Conservation (phyloP, 2,329 filamentous ascomycete genomes). For the Aspergillus fumigatus region DNA sequence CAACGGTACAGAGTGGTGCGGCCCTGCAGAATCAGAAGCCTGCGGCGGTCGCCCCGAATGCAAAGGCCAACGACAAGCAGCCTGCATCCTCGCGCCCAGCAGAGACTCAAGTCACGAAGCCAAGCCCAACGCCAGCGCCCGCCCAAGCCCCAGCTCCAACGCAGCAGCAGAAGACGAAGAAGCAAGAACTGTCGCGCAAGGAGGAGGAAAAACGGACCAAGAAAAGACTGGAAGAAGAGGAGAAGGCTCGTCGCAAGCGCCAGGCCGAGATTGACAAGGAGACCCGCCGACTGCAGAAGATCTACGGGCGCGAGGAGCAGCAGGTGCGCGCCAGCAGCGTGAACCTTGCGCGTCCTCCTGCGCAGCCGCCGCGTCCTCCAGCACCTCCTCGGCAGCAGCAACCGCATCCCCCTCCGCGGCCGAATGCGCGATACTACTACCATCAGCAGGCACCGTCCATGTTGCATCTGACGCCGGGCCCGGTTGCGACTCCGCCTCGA, state of each 20-base stretch:
- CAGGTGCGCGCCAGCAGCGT: conserved; percentile 21
- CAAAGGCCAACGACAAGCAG: conserved; percentile 1
- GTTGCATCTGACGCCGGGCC: conserved; percentile 5
- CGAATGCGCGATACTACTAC: conserved; percentile 11
- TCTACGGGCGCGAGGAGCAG: conserved; percentile 49
- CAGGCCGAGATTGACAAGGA: conserved; percentile 65
- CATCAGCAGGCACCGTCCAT: conserved; percentile 11
- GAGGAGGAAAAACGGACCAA: conserved; percentile 51
- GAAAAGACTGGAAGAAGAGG: conserved; percentile 50
- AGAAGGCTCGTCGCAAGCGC: conserved; percentile 44
- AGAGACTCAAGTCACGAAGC: not conserved
- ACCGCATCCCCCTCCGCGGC: conserved; percentile 8
- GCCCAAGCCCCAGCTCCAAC: conserved; percentile 8
- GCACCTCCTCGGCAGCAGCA: conserved; percentile 18
- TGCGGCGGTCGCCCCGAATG: not conserved
- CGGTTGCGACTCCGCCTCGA: conserved; percentile 2
- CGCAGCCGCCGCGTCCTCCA: conserved; percentile 17
- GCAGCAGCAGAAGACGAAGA: conserved; percentile 24
- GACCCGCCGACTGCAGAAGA: conserved; percentile 63
- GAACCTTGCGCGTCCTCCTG: conserved; percentile 8
- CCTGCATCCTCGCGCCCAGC: conserved; percentile 4
- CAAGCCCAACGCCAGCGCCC: too few species aligned
- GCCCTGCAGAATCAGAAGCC: not conserved
- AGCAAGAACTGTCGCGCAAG: conserved; percentile 42
- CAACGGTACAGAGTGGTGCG: too few species aligned